A percentile compares a stretch with the other conserved stretches of the same genome.
These are phyloP conservation scores for Colletotrichum musicola DNA, from an alignment of 2,329 filamentous ascomycete genomes.

Conservation along the genomic window DNA sequence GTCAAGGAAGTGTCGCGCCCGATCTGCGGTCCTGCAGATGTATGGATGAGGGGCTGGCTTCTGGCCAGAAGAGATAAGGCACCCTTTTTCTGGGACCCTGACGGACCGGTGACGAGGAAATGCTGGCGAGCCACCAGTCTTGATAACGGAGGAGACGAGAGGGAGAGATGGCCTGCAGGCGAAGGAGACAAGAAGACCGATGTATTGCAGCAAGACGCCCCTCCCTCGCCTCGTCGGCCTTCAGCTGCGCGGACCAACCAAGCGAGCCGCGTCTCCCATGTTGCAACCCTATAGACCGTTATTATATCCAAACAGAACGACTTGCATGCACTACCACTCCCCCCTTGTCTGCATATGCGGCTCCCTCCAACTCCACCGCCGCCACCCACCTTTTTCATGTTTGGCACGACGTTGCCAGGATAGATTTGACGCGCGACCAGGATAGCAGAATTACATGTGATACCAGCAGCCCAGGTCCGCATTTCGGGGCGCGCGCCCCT, in stretches of 20 bases:
- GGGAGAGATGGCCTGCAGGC: not conserved
- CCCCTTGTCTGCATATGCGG: conserved; percentile 27
- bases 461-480: not conserved
- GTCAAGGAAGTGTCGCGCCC: conserved; percentile 2
- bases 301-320: conserved; percentile 26
- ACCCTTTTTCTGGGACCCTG: not conserved
- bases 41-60: not conserved
- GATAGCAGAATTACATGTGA: conserved; percentile 24
- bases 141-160: conserved; percentile 7
- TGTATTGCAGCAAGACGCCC: conserved; percentile 1
- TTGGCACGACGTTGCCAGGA: conserved; percentile 2
- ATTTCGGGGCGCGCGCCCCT: conserved; percentile 10
- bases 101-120: conserved; percentile 9
- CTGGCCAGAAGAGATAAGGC: conserved; percentile 10
- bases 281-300: conserved; percentile 11
- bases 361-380: conserved; percentile 3
- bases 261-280: not conserved
- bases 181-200: conserved; percentile 28
- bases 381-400: not conserved
- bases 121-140: too few relatives aligned
- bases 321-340: conserved; percentile 8
- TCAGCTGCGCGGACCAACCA: conserved; percentile 11
- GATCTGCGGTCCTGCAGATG: conserved; percentile 18
- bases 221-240: conserved; percentile 7
- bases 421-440: conserved; percentile 18